Evolutionary conservation across 2,329 filamentous ascomycete species (phyloP), one percentile per base, ranked within the genome.

Genomic region (Tolypocladium inflatum): DNA sequence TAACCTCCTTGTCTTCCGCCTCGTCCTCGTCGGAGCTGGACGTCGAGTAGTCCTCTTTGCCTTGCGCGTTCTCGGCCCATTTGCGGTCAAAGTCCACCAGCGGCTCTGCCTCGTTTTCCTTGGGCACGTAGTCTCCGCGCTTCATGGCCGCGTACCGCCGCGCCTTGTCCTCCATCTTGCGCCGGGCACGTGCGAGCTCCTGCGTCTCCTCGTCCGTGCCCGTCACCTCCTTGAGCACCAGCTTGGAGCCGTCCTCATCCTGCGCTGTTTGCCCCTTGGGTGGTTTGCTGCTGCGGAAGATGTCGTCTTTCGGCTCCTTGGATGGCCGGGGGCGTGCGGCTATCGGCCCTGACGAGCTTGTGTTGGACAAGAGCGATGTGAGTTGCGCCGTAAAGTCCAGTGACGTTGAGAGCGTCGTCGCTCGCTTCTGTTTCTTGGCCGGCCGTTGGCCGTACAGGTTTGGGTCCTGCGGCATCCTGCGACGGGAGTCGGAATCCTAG

Each of bases 81-180:
- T 97, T 99, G 60, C 88, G 81, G 73, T 97, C 94, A 72, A 99
- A 99, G 74, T 99, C 93, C 3, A 99, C 88, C 33, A 96, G 81
- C 30, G 83, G 80, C 64, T 86, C 83, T 48, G 83, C 76, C 64
- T 83, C 77, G 68, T 87, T 82, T 63, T 89, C 82, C 57, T 81
- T 80, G 19, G 82, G 78, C n/a, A 90, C 77, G 71, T 90, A 86
- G 68, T 96, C 87, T n/a, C 93, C 92, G 39, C 89, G 82, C 73
- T 96, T 96, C 84, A 99, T 87, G 42, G 90, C 89, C 8, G 89
- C 86, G 73, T 99, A 99, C 2, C 94, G 75, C 5, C 89, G 83
- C 4, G 90, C 91, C 73, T 99, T 99, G 74, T 91, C 88, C 68
- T 95, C 87, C 87, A 99, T 90, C 68, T 86, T 89, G 63, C 87